These are phyloP conservation scores for Capronia americana DNA, from an alignment of 2,329 filamentous ascomycete species.

Conservation along the genomic window DNA sequence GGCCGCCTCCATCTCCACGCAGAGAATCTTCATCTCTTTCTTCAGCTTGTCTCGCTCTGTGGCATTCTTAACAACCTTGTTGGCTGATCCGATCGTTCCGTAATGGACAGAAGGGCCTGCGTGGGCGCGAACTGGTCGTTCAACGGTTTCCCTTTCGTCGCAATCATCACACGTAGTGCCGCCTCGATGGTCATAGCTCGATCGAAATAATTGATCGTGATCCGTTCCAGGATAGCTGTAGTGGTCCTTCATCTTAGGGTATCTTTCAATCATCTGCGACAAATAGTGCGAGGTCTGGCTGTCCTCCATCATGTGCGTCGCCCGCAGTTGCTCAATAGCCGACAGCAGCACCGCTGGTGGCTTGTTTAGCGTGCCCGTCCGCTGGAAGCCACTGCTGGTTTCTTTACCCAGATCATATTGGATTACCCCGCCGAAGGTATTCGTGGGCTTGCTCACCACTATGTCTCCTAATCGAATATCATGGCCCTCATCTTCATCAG, in stretches of 20 bases:
- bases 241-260: slow-evolving; percentile 15
- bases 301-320: slow-evolving; percentile 14
- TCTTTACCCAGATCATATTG: slow-evolving; percentile 38
- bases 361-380: slow-evolving; percentile 27
- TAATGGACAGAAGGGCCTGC: slow-evolving; percentile 37
- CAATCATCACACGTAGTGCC: slow-evolving; percentile 11
- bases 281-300: slow-evolving; percentile 7
- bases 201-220: slow-evolving; percentile 21
- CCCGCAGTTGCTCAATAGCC: slow-evolving; percentile 30
- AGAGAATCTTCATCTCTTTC: slow-evolving; percentile 10
- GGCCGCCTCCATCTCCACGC: slow-evolving; percentile 39
- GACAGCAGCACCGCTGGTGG: slow-evolving; percentile 32
- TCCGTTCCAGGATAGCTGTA: slow-evolving; percentile 14
- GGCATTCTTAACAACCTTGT: slow-evolving; percentile 41
- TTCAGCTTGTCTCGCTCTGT: slow-evolving; percentile 27
- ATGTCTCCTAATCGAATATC: slow-evolving; percentile 42
- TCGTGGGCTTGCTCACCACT: slow-evolving; percentile 40
- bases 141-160: neutral
- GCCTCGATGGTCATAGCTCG: slow-evolving; percentile 13
- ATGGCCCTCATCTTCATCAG: slow-evolving; percentile 24
- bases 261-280: slow-evolving; percentile 2
- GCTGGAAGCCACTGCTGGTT: slow-evolving; percentile 9
- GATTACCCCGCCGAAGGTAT: slow-evolving; percentile 39
- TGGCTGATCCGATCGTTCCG: slow-evolving; percentile 42
- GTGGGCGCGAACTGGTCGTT: neutral